Conservation (phyloP, 345 rosid species). For the Citrus inodora region DNA sequence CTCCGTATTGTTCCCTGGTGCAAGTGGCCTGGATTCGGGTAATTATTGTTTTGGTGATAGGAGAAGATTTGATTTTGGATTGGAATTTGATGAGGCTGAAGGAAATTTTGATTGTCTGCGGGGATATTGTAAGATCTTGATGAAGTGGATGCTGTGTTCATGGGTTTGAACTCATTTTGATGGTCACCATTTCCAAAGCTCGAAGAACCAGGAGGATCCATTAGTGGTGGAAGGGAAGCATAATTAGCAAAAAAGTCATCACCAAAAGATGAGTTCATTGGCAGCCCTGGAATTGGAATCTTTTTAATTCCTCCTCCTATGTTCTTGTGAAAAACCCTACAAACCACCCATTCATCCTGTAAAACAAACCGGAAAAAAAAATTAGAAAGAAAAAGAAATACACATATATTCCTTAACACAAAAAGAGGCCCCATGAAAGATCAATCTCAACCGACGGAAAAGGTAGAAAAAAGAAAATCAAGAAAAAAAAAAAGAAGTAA, state of each 20-base stretch:
- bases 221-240: conserved; percentile 54
- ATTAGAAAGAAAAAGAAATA: background rate
- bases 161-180: conserved; percentile 29
- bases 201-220: conserved; percentile 30
- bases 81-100: conserved; percentile 17
- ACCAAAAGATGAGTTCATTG: conserved; percentile 35
- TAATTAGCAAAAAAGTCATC: conserved; percentile 42
- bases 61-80: conserved; percentile 13
- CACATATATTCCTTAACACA: conserved; percentile 27
- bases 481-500: background rate
- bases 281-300: conserved; percentile 32
- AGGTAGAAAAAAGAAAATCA: conserved; percentile 11
- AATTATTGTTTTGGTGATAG: background rate
- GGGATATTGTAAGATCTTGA: conserved; percentile 14
- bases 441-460: conserved; percentile 29
- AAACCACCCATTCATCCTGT: conserved; percentile 97
- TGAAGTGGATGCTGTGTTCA: conserved; percentile 1
- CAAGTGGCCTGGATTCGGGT: conserved; percentile 16
- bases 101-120: no score
- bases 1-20: conserved; percentile 16
- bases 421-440: conserved; percentile 26
- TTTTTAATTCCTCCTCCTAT: conserved; percentile 46
- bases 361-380: background rate
- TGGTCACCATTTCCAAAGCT: conserved; percentile 15
- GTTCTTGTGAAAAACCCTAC: conserved; percentile 91